Evolutionary conservation across 768 basidiomycete genomes (phyloP).

Genomic region (Hypholoma sublateritium): DNA sequence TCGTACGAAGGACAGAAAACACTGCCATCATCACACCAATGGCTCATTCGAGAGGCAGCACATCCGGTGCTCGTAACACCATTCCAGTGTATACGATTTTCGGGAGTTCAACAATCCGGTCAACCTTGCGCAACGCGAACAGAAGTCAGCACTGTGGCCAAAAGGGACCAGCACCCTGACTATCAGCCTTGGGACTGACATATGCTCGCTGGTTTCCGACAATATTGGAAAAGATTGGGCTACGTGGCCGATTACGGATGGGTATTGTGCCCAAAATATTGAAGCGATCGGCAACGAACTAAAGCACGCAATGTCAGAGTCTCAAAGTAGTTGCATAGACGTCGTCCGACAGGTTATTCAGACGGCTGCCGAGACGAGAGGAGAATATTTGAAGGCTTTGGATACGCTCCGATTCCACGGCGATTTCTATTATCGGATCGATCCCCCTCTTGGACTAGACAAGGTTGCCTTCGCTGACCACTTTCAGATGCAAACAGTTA

Average conservation of each 20-base stretch:
- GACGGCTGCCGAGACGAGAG: background rate
- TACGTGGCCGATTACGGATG: constrained; percentile 2
- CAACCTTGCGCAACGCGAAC: constrained; percentile 15
- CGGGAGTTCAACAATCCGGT: constrained; percentile 25
- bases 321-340: too few species aligned
- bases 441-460: constrained; percentile 17
- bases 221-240: constrained; percentile 1
- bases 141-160: constrained; percentile 15
- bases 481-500: constrained; percentile 14
- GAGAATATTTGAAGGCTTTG: background rate
- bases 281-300: background rate
- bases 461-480: constrained; percentile 17
- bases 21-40: constrained; percentile 13
- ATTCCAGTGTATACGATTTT: constrained; percentile 17
- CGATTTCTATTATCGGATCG: constrained; percentile 13
- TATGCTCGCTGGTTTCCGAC: background rate
- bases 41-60: constrained; percentile 21
- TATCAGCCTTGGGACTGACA: constrained; percentile 2
- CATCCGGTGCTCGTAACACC: constrained; percentile 17
- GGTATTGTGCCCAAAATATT: background rate
- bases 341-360: background rate
- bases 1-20: constrained; percentile 18
- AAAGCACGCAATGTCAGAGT: too few species aligned
- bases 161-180: constrained; percentile 1
- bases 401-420: too few species aligned